phyloP scores from a whole-genome alignment of 2,329 filamentous ascomycete species.

The Aspergillus puulaauensis region DNA sequence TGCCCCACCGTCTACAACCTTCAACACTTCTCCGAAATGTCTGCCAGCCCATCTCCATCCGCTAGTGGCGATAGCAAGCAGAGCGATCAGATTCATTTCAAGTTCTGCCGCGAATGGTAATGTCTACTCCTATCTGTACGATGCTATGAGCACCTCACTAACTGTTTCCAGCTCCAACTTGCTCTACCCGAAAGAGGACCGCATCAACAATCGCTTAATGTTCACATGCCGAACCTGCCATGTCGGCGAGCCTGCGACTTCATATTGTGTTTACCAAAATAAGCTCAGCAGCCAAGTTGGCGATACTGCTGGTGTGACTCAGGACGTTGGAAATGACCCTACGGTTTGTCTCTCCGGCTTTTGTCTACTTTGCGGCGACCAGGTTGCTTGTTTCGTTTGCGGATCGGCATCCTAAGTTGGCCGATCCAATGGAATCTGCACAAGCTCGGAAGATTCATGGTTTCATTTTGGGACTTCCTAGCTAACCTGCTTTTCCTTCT shows the following conservation, averaged over 20 bases:
- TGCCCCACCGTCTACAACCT: neutral
- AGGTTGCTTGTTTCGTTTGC: constrained; percentile 56
- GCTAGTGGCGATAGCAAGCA: constrained; percentile 39
- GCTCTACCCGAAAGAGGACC: constrained; percentile 95
- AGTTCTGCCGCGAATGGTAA: constrained; percentile 95
- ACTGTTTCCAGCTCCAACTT: constrained; percentile 74
- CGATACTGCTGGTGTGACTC: constrained; percentile 94
- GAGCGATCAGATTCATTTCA: constrained; percentile 83
- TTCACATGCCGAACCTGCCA: constrained; percentile 96
- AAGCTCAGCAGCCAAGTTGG: constrained; percentile 86
- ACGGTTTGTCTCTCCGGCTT: constrained; percentile 77
- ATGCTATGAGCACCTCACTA: constrained; percentile 5
- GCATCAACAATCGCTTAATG: constrained; percentile 76
- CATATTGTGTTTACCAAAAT: constrained; percentile 93
- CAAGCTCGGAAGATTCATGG: constrained; percentile 10
- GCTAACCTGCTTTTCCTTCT: constrained; percentile 36
- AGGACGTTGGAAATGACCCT: constrained; percentile 95
- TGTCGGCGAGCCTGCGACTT: constrained; percentile 81
- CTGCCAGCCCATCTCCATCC: constrained; percentile 44
- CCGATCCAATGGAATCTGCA: constrained; percentile 16
- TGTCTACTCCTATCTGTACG: constrained; percentile 19
- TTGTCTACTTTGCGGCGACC: constrained; percentile 60
- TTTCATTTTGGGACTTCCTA: constrained; percentile 22
- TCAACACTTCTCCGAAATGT: constrained; percentile 28
- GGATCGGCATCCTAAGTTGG: constrained; percentile 35